Conservation (phyloP, 192 early-diverging fungal species). For the Coemansia sp. region DNA sequence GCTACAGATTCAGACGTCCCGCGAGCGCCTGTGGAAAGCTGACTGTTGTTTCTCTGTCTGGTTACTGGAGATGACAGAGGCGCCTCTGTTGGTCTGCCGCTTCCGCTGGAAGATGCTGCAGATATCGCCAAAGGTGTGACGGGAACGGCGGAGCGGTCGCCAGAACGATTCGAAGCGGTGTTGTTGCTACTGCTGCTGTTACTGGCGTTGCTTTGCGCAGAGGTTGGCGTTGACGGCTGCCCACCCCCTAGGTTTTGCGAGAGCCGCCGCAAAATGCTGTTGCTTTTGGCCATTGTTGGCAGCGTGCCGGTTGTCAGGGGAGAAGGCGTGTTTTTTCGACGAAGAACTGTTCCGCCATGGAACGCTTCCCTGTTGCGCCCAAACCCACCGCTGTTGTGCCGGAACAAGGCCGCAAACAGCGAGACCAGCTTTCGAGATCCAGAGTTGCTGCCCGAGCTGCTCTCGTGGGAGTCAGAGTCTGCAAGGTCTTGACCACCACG, state of each 20-base stretch:
- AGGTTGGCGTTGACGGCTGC: constrained; percentile 8
- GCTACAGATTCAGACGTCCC: constrained; percentile 28
- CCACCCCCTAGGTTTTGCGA: constrained; percentile 16
- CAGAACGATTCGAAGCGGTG: neutral
- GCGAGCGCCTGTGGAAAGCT: constrained; percentile 35
- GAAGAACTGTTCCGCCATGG: constrained; percentile 22
- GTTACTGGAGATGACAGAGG: constrained; percentile 40
- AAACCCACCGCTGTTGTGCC: constrained; percentile 28
- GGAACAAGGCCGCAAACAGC: constrained; percentile 71
- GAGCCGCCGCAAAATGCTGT: constrained; percentile 26
- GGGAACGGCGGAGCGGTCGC: constrained; percentile 4
- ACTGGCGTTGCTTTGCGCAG: neutral
- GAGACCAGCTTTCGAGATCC: constrained; percentile 69
- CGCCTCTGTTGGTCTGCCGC: constrained; percentile 12
- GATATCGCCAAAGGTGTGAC: constrained; percentile 1
- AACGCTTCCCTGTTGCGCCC: constrained; percentile 25
- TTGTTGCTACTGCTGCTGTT: constrained; percentile 15
- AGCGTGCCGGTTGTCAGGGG: constrained; percentile 29
- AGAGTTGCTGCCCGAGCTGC: constrained; percentile 19
- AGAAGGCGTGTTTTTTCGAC: constrained; percentile 46
- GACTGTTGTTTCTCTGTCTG: constrained; percentile 46
- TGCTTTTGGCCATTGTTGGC: constrained; percentile 24
- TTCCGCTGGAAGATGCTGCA: constrained; percentile 18
- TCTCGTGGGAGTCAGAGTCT: constrained; percentile 29
- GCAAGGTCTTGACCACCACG: constrained; percentile 16